Percentiles rank a stretch among this genome's conserved stretches.
These are phyloP conservation scores for Hirschfeldia incana DNA, from an alignment of 345 rosid genomes.

Conservation along the genomic window DNA sequence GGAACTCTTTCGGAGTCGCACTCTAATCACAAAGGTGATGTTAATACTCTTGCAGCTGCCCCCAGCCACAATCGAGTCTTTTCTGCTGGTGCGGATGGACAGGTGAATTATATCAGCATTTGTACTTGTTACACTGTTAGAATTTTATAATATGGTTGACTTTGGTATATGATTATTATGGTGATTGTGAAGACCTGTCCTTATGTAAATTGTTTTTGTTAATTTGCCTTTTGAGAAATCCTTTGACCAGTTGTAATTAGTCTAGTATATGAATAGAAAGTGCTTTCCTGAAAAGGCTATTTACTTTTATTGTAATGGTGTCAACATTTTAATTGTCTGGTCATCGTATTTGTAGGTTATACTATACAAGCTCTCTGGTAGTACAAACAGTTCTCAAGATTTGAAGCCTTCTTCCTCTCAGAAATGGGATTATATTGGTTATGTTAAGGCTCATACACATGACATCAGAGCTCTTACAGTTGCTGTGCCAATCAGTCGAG, in stretches of 20 bases:
- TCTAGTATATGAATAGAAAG: not conserved
- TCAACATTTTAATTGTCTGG: conserved; percentile 3
- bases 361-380: conserved; percentile 70
- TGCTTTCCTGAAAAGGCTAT: not conserved
- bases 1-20: conserved; percentile 90
- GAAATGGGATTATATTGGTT: conserved; percentile 84
- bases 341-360: conserved; percentile 54
- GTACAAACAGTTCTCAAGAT: conserved; percentile 41
- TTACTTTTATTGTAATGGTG: not conserved
- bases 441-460: conserved; percentile 89
- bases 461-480: conserved; percentile 90
- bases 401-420: conserved; percentile 47
- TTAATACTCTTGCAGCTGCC: conserved; percentile 77
- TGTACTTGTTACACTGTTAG: not conserved
- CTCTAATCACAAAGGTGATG: conserved; percentile 88
- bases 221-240: not conserved
- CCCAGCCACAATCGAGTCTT: conserved; percentile 87
- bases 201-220: not conserved
- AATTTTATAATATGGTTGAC: not conserved
- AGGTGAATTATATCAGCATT: conserved; percentile 46
- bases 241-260: not conserved
- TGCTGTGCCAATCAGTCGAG: conserved; percentile 69
- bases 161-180: not conserved
- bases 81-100: conserved; percentile 96
- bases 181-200: not conserved